Evolutionary conservation across 805 yeast species (phyloP), one percentile per base, ranked within the genome.

Genomic region (Ogataea methanolica): DNA sequence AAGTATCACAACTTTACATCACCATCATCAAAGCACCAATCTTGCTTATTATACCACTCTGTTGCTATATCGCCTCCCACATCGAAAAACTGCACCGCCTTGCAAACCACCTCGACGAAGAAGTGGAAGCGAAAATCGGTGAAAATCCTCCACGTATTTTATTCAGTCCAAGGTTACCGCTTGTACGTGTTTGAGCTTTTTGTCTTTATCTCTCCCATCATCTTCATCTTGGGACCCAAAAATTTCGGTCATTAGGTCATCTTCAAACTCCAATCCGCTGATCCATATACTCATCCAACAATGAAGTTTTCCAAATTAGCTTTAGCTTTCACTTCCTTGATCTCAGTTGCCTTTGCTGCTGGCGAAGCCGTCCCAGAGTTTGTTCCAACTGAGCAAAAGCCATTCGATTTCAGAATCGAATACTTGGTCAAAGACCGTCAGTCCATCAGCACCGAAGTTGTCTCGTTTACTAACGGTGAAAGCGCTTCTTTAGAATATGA

Each of bases 381-480:
- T 52, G 55, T 47, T 12, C 67, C 72, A 45, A 61, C 71, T 2
- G 61, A 57, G 14, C 65, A 65, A 47, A 66, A 63, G 39, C 74
- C 75, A 19, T 70, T 71, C 61, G 67, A 77, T 49, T 71, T 79
- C 54, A 64, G 66, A 41, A 72, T 82, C 42, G 71, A 71, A 39
- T 85, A 82, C 57, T 49, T 60, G 12, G 66, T 84, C 47, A 63
- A 70, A 42, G 82, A 74, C 51, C 68, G 61, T 46, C 77, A 78
- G 37, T 33, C 52, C 5, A 56, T 60, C 7, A 59, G 69, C 5
- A 56, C 70, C 19, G 78, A 71, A 26, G 68, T 76, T 22, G 70
- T 76, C 59, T 64, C 70, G 51, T 60, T 74, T 31, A 53, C 47
- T 49, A 76, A 77, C 54, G 83, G 83, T 33, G 84, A 85, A 36